A percentile compares a stretch with the other conserved stretches of the same genome.
phyloP scores from a whole-genome alignment of 805 yeast genomes.

The Ogataea neopini region DNA sequence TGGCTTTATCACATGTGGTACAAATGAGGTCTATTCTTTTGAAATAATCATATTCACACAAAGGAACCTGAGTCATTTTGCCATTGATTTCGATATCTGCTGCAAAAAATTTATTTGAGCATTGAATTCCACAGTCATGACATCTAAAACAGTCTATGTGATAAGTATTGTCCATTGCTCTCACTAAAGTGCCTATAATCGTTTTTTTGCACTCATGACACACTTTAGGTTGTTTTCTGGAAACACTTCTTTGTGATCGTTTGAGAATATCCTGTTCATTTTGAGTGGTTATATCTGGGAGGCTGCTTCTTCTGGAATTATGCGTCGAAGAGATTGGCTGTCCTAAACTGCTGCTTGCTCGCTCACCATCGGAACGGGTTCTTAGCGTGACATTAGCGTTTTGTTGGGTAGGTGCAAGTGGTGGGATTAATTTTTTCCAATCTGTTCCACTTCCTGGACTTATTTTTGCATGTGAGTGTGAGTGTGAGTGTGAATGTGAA shows the following conservation, averaged over 20 bases:
- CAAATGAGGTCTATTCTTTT: slow-evolving; percentile 84
- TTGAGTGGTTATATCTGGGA: slow-evolving; percentile 14
- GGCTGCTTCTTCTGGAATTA: slow-evolving; percentile 15
- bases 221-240: slow-evolving; percentile 34
- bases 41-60: slow-evolving; percentile 94
- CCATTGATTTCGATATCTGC: slow-evolving; percentile 47
- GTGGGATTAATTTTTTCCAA: slow-evolving; percentile 5
- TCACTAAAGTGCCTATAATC: slow-evolving; percentile 74
- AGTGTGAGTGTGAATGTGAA: too few species aligned
- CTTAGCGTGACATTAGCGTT: neutral
- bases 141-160: slow-evolving; percentile 90
- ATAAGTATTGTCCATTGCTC: slow-evolving; percentile 77
- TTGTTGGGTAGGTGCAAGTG: neutral
- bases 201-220: slow-evolving; percentile 56
- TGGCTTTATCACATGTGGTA: slow-evolving; percentile 76
- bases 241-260: slow-evolving; percentile 6
- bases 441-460: neutral
- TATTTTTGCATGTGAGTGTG: too few species aligned
- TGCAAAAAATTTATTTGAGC: slow-evolving; percentile 89
- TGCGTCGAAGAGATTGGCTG: slow-evolving; percentile 1
- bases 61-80: slow-evolving; percentile 48
- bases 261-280: slow-evolving; percentile 6
- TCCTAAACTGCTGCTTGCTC: slow-evolving; percentile 1
- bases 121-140: slow-evolving; percentile 75
- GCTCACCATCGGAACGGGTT: neutral